These are phyloP conservation scores for Trichopus zeylanicus DNA, from an alignment of 116 monocot species.

Conservation along the genomic window DNA sequence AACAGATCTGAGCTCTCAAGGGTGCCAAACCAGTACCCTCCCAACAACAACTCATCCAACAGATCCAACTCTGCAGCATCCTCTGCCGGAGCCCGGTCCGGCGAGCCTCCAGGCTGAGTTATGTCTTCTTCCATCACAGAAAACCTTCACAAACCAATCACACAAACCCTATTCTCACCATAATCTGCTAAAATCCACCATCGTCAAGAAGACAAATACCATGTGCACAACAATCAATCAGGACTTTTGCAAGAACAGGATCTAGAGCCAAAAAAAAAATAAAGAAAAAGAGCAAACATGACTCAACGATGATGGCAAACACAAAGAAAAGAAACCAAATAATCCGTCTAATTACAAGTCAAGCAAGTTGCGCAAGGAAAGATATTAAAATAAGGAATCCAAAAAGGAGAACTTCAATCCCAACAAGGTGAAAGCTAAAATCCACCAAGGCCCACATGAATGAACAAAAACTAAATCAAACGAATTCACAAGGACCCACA, in stretches of 20 bases:
- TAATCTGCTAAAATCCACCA: neutral
- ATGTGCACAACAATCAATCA: neutral
- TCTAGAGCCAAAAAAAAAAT: neutral
- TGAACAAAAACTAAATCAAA: neutral
- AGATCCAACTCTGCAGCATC: constrained; percentile 15
- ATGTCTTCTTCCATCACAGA: constrained; percentile 12
- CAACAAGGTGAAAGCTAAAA: neutral
- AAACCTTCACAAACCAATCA: neutral
- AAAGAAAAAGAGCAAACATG: neutral
- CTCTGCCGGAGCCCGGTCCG: constrained; percentile 3
- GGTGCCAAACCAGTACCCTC: constrained; percentile 9
- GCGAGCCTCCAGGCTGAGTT: neutral
- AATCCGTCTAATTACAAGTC: neutral
- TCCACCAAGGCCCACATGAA: neutral
- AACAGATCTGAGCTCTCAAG: neutral
- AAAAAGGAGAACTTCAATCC: neutral
- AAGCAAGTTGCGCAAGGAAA: neutral
- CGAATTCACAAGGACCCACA: too few species aligned
- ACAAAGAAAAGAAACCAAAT: neutral
- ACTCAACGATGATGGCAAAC: neutral
- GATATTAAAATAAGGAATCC: neutral
- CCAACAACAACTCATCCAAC: constrained; percentile 22
- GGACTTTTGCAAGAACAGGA: neutral
- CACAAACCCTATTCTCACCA: neutral
- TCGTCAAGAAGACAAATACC: neutral